Conservation (phyloP, 148 eudicot species). For the Amaranthus hypochondriacus region DNA sequence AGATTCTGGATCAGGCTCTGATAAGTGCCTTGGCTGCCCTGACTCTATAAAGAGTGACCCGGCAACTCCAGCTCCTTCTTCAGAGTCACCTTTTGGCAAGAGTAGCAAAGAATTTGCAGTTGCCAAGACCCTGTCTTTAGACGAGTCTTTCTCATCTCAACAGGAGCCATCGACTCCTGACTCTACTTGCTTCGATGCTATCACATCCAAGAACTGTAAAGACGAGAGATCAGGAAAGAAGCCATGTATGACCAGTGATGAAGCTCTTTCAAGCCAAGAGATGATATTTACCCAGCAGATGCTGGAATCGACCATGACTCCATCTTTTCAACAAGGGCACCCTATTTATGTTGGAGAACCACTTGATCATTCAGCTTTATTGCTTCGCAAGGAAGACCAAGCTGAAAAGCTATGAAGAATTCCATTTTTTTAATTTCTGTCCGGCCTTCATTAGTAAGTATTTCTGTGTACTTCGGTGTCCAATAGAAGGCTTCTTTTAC, state of each 20-base stretch:
- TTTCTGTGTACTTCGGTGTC: neutral
- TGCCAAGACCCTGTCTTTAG: constrained; percentile 12
- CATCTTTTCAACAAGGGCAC: constrained; percentile 37
- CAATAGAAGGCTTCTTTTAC: neutral
- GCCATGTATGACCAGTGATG: constrained; percentile 28
- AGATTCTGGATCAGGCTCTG: constrained; percentile 8
- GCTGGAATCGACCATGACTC: constrained; percentile 42
- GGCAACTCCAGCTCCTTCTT: constrained; percentile 46
- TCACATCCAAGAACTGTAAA: constrained; percentile 26
- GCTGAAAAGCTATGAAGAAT: constrained; percentile 21
- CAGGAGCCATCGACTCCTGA: constrained; percentile 53
- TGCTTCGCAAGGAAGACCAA: constrained; percentile 22
- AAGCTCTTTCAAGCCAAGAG: constrained; percentile 24
- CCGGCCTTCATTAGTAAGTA: neutral
- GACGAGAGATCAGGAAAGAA: constrained; percentile 40
- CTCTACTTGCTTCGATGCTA: constrained; percentile 30
- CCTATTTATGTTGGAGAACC: constrained; percentile 29
- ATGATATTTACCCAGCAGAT: constrained; percentile 35
- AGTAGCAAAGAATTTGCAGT: neutral
- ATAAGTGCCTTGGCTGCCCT: neutral
- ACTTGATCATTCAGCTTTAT: constrained; percentile 33
- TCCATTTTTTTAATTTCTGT: neutral
- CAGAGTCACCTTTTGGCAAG: constrained; percentile 30
- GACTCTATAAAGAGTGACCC: constrained; percentile 29
- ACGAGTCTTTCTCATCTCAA: constrained; percentile 37